Percentiles rank a stretch among this genome's conserved stretches.
Conservation (phyloP, 352 stramenopile genomes). For the Phytophthora kernoviae region DNA sequence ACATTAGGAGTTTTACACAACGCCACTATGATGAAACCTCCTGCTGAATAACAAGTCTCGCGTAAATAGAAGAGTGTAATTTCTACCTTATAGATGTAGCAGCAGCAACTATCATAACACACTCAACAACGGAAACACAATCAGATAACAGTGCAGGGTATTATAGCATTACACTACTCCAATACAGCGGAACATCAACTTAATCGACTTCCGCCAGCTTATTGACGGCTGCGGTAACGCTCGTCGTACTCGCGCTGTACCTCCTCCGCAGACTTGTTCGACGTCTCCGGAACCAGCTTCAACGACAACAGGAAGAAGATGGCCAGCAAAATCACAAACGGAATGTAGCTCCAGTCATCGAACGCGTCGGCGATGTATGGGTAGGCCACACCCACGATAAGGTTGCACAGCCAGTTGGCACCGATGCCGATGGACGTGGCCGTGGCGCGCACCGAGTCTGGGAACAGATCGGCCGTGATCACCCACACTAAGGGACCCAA, state of each 20-base stretch:
- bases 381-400: constrained; percentile 51
- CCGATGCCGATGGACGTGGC: constrained; percentile 41
- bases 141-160: too few relatives aligned
- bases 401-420: constrained; percentile 52
- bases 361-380: constrained; percentile 51
- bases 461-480: constrained; percentile 24
- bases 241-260: constrained; percentile 45
- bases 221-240: constrained; percentile 6
- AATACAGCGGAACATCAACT: too few relatives aligned
- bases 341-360: constrained; percentile 41
- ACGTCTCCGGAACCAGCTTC: constrained; percentile 55
- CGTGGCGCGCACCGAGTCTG: constrained; percentile 13
- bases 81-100: too few relatives aligned
- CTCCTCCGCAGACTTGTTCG: constrained; percentile 49
- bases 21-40: too few relatives aligned
- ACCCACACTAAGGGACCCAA: constrained; percentile 21
- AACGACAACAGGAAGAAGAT: constrained; percentile 44
- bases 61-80: too few relatives aligned
- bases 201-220: neutral
- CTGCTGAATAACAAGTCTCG: too few relatives aligned
- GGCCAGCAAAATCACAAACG: constrained; percentile 44
- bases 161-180: too few relatives aligned
- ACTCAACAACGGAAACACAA: too few relatives aligned
- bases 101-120: too few relatives aligned
- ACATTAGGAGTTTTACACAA: too few relatives aligned